These are phyloP conservation scores for Phytopythium ostracodes DNA, from an alignment of 352 stramenopile genomes.

Conservation along the genomic window DNA sequence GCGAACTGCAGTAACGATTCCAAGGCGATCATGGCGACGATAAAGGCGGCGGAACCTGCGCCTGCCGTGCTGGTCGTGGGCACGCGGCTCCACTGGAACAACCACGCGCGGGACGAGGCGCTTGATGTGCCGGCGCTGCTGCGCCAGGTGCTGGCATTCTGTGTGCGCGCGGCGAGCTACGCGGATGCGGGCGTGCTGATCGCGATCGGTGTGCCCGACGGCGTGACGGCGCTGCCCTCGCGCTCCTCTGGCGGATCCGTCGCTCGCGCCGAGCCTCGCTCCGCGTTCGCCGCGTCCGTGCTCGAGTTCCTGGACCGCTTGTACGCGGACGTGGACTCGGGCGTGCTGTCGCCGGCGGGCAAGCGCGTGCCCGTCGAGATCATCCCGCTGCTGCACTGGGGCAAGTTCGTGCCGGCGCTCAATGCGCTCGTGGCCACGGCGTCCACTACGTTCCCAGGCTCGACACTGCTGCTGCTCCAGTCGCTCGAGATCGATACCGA, in stretches of 20 bases:
- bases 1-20: no score
- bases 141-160: slow-evolving; percentile 46
- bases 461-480: slow-evolving; percentile 76
- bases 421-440: slow-evolving; percentile 90
- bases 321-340: slow-evolving; percentile 16
- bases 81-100: slow-evolving; percentile 69
- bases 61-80: slow-evolving; percentile 32
- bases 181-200: slow-evolving; percentile 45
- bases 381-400: slow-evolving; percentile 93
- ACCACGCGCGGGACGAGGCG: slow-evolving; percentile 35
- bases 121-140: slow-evolving; percentile 48
- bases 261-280: slow-evolving; percentile 11
- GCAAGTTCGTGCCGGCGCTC: slow-evolving; percentile 93
- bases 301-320: slow-evolving; percentile 34
- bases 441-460: slow-evolving; percentile 40
- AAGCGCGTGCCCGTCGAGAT: slow-evolving; percentile 43
- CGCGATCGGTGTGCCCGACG: slow-evolving; percentile 40
- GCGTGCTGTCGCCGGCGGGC: slow-evolving; percentile 2
- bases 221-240: slow-evolving; percentile 9
- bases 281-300: slow-evolving; percentile 36
- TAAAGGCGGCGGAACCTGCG: background rate
- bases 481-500: slow-evolving; percentile 89
- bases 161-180: slow-evolving; percentile 41
- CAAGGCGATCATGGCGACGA: background rate
- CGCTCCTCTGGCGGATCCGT: background rate